phyloP scores from a whole-genome alignment of 352 stramenopile species.

The Globisporangium echinulatum region DNA sequence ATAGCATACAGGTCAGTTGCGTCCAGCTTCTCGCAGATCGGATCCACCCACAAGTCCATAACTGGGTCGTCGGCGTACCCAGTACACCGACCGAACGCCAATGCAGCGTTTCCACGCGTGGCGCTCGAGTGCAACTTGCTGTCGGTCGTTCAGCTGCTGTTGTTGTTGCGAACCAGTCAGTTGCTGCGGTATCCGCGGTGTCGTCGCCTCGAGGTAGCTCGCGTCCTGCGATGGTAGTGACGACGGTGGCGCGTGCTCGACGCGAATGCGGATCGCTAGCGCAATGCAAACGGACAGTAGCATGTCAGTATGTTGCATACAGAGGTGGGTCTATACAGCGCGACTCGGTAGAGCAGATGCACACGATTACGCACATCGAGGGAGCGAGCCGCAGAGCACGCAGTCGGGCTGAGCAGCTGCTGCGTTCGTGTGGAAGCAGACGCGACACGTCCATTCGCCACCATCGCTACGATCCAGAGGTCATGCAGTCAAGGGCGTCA shows the following conservation, averaged over 20 bases:
- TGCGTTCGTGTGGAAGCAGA: constrained; percentile 60
- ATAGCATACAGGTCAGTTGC: neutral
- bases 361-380: constrained; percentile 21
- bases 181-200: constrained; percentile 16
- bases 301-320: too few species aligned
- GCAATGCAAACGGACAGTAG: too few species aligned
- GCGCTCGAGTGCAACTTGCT: constrained; percentile 46
- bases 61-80: constrained; percentile 1
- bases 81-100: constrained; percentile 6
- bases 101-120: constrained; percentile 73
- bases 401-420: constrained; percentile 27
- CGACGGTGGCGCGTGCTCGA: neutral
- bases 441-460: constrained; percentile 31
- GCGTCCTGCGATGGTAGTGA: constrained; percentile 1
- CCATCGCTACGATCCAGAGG: neutral
- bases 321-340: too few species aligned
- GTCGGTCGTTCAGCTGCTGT: constrained; percentile 30
- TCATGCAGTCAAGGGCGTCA: too few species aligned
- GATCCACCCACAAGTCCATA: too few species aligned
- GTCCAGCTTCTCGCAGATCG: too few species aligned
- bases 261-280: neutral
- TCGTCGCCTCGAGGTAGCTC: constrained; percentile 28
- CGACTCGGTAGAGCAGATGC: neutral
- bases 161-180: neutral
- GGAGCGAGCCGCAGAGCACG: constrained; percentile 41